Evolutionary conservation across 352 stramenopile species (phyloP).

Genomic region (Phytophthora pistaciae): DNA sequence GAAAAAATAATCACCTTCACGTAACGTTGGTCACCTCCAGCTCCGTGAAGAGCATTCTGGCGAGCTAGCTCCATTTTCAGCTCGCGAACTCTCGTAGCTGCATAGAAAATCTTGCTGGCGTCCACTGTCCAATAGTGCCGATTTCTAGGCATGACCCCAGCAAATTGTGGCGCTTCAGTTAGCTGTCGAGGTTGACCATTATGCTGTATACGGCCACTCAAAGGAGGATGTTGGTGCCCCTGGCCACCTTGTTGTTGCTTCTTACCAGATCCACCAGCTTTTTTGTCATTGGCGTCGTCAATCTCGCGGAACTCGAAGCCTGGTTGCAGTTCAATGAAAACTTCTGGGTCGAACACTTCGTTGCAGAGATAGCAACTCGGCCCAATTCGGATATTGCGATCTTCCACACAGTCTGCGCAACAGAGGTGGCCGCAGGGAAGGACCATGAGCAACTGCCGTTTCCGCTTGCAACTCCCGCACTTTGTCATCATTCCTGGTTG

Average conservation of each 20-base stretch:
- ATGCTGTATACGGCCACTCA: background rate
- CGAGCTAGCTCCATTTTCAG: constrained; percentile 47
- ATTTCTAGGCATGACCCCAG: constrained; percentile 6
- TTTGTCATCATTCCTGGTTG: constrained; percentile 37
- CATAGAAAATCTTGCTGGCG: constrained; percentile 72
- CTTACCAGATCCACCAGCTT: background rate
- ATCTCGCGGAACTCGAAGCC: constrained; percentile 67
- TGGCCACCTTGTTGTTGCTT: background rate
- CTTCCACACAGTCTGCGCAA: constrained; percentile 92
- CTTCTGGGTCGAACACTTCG: constrained; percentile 73
- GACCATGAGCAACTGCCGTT: constrained; percentile 87
- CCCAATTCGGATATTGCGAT: constrained; percentile 48
- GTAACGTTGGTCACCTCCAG: constrained; percentile 11
- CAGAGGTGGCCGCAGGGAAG: constrained; percentile 90
- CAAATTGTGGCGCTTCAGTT: background rate
- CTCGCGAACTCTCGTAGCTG: constrained; percentile 54
- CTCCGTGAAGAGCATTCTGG: constrained; percentile 1
- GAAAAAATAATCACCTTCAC: constrained; percentile 83
- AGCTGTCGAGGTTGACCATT: background rate
- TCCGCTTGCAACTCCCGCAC: constrained; percentile 77
- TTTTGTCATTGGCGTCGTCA: constrained; percentile 15
- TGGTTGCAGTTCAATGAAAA: constrained; percentile 87
- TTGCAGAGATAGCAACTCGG: constrained; percentile 55
- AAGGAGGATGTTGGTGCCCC: background rate
- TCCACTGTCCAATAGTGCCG: constrained; percentile 40